A percentile compares a stretch with the other conserved stretches of the same genome.
These are phyloP conservation scores for Colletotrichum lini DNA, from an alignment of 2,329 filamentous ascomycete genomes.

Conservation along the genomic window DNA sequence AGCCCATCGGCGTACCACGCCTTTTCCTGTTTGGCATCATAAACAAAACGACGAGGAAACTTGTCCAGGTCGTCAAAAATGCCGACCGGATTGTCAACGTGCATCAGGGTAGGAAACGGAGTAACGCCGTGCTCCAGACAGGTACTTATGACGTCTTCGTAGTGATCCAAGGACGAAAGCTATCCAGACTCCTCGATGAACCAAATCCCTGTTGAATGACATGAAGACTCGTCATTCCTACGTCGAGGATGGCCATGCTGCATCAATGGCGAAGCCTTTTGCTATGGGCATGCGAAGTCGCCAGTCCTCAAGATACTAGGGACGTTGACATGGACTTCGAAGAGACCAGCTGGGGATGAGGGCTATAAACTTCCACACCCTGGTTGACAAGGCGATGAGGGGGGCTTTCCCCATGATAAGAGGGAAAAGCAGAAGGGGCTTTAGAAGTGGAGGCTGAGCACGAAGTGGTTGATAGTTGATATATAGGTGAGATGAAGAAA, in stretches of 20 bases:
- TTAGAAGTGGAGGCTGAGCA: constrained; percentile 73
- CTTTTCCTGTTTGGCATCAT: constrained; percentile 68
- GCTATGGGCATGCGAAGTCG: neutral
- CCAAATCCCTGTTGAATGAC: constrained; percentile 62
- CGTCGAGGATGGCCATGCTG: constrained; percentile 64
- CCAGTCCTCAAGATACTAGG: constrained; percentile 68
- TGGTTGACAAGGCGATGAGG: constrained; percentile 70
- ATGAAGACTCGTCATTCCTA: constrained; percentile 65
- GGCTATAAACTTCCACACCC: constrained; percentile 69
- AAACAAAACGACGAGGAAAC: constrained; percentile 63
- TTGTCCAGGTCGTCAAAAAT: constrained; percentile 52
- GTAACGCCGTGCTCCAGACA: constrained; percentile 64
- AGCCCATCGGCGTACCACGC: constrained; percentile 66
- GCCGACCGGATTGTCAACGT: constrained; percentile 56
- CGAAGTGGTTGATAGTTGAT: constrained; percentile 80
- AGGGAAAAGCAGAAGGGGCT: constrained; percentile 80
- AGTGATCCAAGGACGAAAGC: constrained; percentile 59
- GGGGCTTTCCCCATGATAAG: constrained; percentile 79
- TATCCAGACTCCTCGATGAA: constrained; percentile 45
- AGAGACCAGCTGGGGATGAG: constrained; percentile 70
- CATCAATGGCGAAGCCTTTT: constrained; percentile 47
- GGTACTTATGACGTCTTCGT: constrained; percentile 67
- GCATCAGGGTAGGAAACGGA: constrained; percentile 63
- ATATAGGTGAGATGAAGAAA: constrained; percentile 51
- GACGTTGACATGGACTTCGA: constrained; percentile 77